Evolutionary conservation across 2,329 filamentous ascomycete species (phyloP), one percentile per base, ranked within the genome.

Genomic region (Chalara sp.): DNA sequence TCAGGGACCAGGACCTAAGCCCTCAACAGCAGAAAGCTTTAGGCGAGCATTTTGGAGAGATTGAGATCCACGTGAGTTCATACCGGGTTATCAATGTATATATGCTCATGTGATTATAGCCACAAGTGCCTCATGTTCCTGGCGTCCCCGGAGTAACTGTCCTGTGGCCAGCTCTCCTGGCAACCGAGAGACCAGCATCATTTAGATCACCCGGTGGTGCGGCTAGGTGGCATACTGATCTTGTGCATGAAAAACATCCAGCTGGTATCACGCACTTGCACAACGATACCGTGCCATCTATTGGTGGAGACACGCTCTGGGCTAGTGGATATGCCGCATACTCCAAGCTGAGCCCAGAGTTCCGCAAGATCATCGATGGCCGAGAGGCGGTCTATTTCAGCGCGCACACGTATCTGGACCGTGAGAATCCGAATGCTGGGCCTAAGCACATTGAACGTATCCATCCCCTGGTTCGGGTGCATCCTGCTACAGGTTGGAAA

Each of bases 401-500:
- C 5, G 80, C 84, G 0, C 84, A 88, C 61, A 67, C 75, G 0
- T 88, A 88, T 58, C 73, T 88, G 0, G 83, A 87, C 65, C 79
- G 83, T 6, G 70, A 81, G 5, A 64, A 83, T 48, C 79, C 80
- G 0, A 73, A 73, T 10, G 72, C 75, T 0, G 84, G 85, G 0
- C 84, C 83, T 0, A 79, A 83, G 66, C 75, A 74, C 58, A 68
- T 89, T n/a, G 84, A 87, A 66, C 76, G 84, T 6, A 70, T 76
- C 7, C 85, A 88, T 62, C 84, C 84, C 0, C 65, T 89, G 7
- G 84, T 89, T 2, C 75, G 85, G 3, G 80, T 85, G 0, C 84
- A 89, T 61, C 85, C 85, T 0, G 84, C 80, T 0, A 89, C 85
- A 0, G 85, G 84, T 0, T 88, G 85, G 85, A 89, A 87, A 65